These are phyloP conservation scores for Leucosporidium creatinivorum DNA, from an alignment of 768 basidiomycete genomes.

Conservation along the genomic window DNA sequence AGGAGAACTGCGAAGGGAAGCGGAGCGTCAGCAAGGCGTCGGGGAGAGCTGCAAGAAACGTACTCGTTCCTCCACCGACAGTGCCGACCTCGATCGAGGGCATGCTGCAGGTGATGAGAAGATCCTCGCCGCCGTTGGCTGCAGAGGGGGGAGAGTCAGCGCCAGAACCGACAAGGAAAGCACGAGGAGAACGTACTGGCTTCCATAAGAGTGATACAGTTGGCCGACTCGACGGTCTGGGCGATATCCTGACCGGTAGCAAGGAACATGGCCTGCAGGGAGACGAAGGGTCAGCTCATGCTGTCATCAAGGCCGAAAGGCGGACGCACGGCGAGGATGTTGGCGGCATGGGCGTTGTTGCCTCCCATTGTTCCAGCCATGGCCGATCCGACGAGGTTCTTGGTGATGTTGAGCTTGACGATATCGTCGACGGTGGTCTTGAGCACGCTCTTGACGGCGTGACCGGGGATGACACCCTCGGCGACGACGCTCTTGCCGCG, in stretches of 20 bases:
- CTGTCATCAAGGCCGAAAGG: not conserved
- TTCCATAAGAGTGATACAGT: conserved; percentile 99
- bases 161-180: conserved; percentile 6
- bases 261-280: conserved; percentile 63
- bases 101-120: conserved; percentile 91
- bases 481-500: conserved; percentile 96
- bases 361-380: conserved; percentile 98
- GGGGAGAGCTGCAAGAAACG: not conserved
- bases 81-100: conserved; percentile 99
- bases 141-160: not conserved
- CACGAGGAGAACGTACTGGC: conserved; percentile 59
- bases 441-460: conserved; percentile 76
- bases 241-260: conserved; percentile 98
- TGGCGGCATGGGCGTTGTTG: conserved; percentile 97
- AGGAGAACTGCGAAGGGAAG: conserved; percentile 51
- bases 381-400: conserved; percentile 93
- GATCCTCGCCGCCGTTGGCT: conserved; percentile 74
- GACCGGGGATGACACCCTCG: conserved; percentile 84
- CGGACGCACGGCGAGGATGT: conserved; percentile 66
- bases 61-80: conserved; percentile 79
- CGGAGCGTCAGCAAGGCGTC: not conserved
- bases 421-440: conserved; percentile 90
- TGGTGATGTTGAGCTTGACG: conserved; percentile 88
- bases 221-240: conserved; percentile 97
- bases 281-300: conserved; percentile 3